A percentile compares a stretch with the other conserved stretches of the same genome.
phyloP scores from a whole-genome alignment of 2,329 filamentous ascomycete genomes.

The Calycina marina region DNA sequence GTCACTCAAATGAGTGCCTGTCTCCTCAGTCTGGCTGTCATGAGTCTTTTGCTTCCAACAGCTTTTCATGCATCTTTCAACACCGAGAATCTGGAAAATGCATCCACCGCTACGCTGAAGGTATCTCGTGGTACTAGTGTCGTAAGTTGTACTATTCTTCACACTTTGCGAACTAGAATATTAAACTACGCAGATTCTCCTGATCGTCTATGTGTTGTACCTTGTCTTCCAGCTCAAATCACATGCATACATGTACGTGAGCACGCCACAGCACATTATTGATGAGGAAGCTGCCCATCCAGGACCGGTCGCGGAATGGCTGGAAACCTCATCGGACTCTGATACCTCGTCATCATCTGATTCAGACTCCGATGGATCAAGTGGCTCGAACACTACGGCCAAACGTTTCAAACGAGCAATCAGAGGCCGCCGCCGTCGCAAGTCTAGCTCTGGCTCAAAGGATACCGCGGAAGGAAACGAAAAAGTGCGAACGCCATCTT shows the following conservation, averaged over 20 bases:
- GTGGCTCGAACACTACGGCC: constrained; percentile 55
- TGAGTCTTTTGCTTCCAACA: constrained; percentile 76
- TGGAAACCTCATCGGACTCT: constrained; percentile 49
- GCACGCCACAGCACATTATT: constrained; percentile 82
- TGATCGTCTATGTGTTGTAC: constrained; percentile 72
- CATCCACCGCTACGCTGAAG: constrained; percentile 59
- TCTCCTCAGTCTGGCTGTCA: constrained; percentile 77
- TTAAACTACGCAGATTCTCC: constrained; percentile 40
- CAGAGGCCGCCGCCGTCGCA: constrained; percentile 50
- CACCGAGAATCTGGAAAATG: constrained; percentile 32
- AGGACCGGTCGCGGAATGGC: constrained; percentile 67
- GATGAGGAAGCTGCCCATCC: constrained; percentile 73
- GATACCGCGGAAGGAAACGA: constrained; percentile 33
- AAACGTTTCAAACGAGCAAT: constrained; percentile 66
- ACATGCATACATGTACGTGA: constrained; percentile 82
- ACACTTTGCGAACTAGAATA: no score
- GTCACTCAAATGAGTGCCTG: constrained; percentile 95
- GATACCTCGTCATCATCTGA: constrained; percentile 18
- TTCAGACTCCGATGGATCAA: constrained; percentile 47
- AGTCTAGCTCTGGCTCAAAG: constrained; percentile 59
- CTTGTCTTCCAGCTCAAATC: constrained; percentile 85
- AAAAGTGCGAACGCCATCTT: constrained; percentile 29
- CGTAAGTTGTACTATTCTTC: no score
- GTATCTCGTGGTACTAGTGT: constrained; percentile 86
- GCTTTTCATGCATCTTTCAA: constrained; percentile 84